Evolutionary conservation across 140 eudicot genomes (phyloP).

Genomic region (Bidens hawaiensis): DNA sequence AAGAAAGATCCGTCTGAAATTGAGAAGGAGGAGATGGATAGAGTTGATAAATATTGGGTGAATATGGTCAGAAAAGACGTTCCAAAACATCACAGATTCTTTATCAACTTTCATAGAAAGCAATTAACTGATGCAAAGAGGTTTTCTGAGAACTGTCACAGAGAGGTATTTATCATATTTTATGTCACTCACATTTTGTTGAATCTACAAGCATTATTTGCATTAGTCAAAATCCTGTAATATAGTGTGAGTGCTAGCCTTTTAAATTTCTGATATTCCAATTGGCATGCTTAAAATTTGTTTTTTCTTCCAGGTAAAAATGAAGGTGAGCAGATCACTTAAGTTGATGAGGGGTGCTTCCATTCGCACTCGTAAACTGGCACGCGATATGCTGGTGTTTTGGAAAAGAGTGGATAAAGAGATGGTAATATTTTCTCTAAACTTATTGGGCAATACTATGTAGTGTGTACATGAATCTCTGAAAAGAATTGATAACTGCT

Average conservation of each 20-base stretch:
- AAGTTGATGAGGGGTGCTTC: constrained; percentile 93
- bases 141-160: constrained; percentile 83
- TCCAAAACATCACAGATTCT: constrained; percentile 77
- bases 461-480: neutral
- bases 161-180: constrained; percentile 93
- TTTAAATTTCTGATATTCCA: neutral
- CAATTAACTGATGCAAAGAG: constrained; percentile 87
- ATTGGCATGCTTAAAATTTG: constrained; percentile 16
- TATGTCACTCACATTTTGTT: constrained; percentile 10
- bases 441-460: constrained; percentile 9
- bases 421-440: constrained; percentile 54
- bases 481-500: neutral
- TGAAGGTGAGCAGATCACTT: constrained; percentile 95
- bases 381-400: constrained; percentile 88
- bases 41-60: constrained; percentile 79
- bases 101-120: constrained; percentile 66
- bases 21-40: constrained; percentile 90
- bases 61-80: constrained; percentile 81
- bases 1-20: constrained; percentile 64
- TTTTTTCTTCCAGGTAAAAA: constrained; percentile 63
- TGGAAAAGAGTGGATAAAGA: constrained; percentile 98
- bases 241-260: constrained; percentile 3
- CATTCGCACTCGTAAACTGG: constrained; percentile 85
- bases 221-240: neutral
- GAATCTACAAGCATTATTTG: neutral